A percentile compares a stretch with the other conserved stretches of the same genome.
These are phyloP conservation scores for Neonectria coccinea DNA, from an alignment of 2,329 filamentous ascomycete species.

Conservation along the genomic window DNA sequence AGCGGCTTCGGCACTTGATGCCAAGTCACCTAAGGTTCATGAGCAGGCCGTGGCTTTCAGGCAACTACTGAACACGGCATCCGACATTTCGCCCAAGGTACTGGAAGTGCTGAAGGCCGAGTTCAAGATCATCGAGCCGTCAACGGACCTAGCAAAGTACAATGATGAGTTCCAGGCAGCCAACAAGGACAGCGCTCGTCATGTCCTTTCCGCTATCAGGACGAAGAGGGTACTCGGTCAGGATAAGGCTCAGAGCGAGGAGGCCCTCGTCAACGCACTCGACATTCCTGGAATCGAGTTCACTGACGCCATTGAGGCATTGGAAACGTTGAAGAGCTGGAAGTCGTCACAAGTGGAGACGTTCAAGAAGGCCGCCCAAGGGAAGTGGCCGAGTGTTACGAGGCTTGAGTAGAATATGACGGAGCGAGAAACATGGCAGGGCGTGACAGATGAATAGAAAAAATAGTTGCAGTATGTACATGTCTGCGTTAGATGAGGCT, in stretches of 20 bases:
- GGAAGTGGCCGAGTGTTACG: conserved; percentile 65
- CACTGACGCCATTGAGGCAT: conserved; percentile 64
- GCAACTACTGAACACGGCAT: conserved; percentile 67
- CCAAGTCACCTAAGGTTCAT: conserved; percentile 77
- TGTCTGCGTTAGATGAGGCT: conserved; percentile 4
- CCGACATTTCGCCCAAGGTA: conserved; percentile 71
- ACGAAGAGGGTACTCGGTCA: conserved; percentile 70
- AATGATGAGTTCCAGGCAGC: conserved; percentile 74
- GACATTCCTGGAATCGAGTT: conserved; percentile 63
- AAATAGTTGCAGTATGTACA: conserved; percentile 3
- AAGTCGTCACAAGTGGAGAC: conserved; percentile 60
- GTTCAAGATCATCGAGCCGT: conserved; percentile 71
- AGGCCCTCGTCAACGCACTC: conserved; percentile 71
- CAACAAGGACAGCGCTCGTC: conserved; percentile 70
- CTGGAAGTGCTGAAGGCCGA: conserved; percentile 76
- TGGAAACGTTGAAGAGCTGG: conserved; percentile 61
- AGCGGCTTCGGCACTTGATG: conserved; percentile 76
- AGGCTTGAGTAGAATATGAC: conserved; percentile 52
- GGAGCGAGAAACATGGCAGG: conserved; percentile 1
- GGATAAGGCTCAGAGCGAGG: conserved; percentile 67
- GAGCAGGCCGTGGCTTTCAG: conserved; percentile 80
- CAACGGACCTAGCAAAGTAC: conserved; percentile 69
- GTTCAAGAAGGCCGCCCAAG: conserved; percentile 61
- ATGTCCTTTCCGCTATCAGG: conserved; percentile 73
- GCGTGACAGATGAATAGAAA: conserved; percentile 5